Base-by-base conservation (phyloP, 2,329 filamentous ascomycete species). In the Microthyrium microscopicum region DNA sequence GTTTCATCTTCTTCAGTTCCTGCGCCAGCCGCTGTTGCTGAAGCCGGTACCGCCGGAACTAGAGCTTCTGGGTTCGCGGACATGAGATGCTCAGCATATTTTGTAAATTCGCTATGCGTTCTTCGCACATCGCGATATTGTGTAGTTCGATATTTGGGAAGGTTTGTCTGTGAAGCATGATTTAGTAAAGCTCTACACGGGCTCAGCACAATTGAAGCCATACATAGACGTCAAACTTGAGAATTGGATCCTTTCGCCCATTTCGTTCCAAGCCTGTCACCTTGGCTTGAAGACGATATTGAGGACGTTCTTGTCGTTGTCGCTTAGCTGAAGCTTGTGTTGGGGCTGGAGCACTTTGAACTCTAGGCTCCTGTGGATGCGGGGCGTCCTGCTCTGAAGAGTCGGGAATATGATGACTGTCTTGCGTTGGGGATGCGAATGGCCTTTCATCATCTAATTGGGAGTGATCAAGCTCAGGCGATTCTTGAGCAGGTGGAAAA, bases 111-210 rank as follows among this genome's bases (percentile, higher is more conserved):
- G 30, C 82, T 84, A 57, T 98, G 89, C 40, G 91, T 77, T 39
- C 89, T 81, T 46, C 89, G 80, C 43, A 98, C 84, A 56, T 98
- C 89, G 50, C 89, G 84, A 60, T 94, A 98, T 55, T 98, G 89
- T 4, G 89, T 98, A 1, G 89, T 98, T 46, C 89, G 74, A 57
- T 94, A 98, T 45, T 87, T 87, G 34, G 87, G 85, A n/a, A 98
- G 77, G 57, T 98, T 98, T 43, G 89, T 98, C 89, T 98, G 39
- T 17, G 29, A 26, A 25, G 22, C 13, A 25, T 9, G 9, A 9
- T n/a, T n/a, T n/a, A n/a, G n/a, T n/a, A n/a, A n/a, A n/a, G 19
- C 7, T 19, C 9, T 8, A 19, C 18, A n/a, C n/a, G n/a, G n/a
- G n/a, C n/a, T n/a, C n/a, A n/a, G 24, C 13, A 19, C 24, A n/a